Evolutionary conservation across 805 yeast species (phyloP), one percentile per base, ranked within the genome.

Genomic region (Wickerhamomyces strasburgensis): DNA sequence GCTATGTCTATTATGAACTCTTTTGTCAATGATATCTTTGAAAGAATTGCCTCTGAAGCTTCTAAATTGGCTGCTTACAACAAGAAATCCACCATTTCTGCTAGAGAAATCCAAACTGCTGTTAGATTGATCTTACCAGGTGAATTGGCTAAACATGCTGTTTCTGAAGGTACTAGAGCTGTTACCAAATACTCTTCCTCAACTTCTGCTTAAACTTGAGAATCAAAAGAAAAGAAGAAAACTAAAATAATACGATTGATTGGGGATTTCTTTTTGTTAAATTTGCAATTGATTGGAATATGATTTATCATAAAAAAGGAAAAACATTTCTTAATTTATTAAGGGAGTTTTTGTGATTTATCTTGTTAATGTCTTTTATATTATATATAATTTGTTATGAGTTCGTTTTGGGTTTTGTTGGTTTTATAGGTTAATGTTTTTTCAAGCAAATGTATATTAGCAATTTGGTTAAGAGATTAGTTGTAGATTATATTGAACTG

Each of bases 1-100:
- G 96, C 97, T 51, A 89, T 90, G 96, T 87, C 96, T 50, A 90
- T 90, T 67, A 81, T 89, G 90, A 90, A 90, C 84, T 89, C 96
- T 32, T 90, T 90, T 57, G 97, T 90, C 57, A 89, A 88, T 73
- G 97, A 90, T 72, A 87, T 89, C 65, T 90, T 89, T 64, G 97
- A 89, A 77, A 89, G 98, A 78, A 84, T 90, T 59, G 97, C 97
- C 57, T 71, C 90, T 58, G 97, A 89, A 75, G 96, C 97, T 58
- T 89, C 97, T 54, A 90, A 89, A 74, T 81, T 90, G 60, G 97
- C 97, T 71, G 95, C 96, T 62, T 89, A 89, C 84, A 89, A 89
- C 85, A 88, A 88, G 78, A 89, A 88, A 74, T 86, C 96, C 44
- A 89, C 98, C 57, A 89, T 90, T 62, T 87, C 96, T 53, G 94